Evolutionary conservation across 2,329 filamentous ascomycete genomes (phyloP).

Genomic region (Paraphaeosphaeria minitans): DNA sequence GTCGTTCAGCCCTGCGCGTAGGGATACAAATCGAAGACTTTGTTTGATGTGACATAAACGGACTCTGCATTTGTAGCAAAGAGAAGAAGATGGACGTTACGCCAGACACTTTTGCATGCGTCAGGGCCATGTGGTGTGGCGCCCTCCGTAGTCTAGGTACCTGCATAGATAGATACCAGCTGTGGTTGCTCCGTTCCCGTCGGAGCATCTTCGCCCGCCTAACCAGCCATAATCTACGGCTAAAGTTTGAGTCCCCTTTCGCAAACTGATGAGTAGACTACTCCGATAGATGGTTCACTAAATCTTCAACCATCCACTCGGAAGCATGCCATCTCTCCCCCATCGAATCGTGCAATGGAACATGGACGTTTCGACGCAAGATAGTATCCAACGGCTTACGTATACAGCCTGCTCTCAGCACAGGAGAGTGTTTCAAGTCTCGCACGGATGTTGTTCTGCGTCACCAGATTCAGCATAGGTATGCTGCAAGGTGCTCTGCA

Average conservation of each 20-base stretch:
- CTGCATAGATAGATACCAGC: too few species aligned
- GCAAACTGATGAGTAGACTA: not conserved
- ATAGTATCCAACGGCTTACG: not conserved
- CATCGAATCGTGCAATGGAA: not conserved
- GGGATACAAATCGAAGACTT: constrained; percentile 20
- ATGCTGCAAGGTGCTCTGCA: not conserved
- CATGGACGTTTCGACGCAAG: not conserved
- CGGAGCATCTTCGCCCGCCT: not conserved
- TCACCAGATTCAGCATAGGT: not conserved
- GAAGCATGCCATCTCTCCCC: too few species aligned
- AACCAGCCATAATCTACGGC: not conserved
- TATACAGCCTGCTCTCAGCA: not conserved
- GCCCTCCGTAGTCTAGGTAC: too few species aligned
- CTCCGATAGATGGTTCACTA: not conserved
- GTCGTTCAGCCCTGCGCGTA: constrained; percentile 26
- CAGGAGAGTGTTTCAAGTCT: constrained; percentile 6
- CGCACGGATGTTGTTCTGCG: not conserved
- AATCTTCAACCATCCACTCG: not conserved
- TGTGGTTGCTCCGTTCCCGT: not conserved
- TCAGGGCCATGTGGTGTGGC: not conserved
- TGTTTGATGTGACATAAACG: not conserved
- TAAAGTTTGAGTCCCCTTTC: not conserved
- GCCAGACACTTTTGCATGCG: not conserved
- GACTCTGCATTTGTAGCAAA: not conserved
- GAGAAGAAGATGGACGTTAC: not conserved